These are phyloP conservation scores for Hymenoscyphus fructigenus DNA, from an alignment of 2,329 filamentous ascomycete genomes.

Conservation along the genomic window DNA sequence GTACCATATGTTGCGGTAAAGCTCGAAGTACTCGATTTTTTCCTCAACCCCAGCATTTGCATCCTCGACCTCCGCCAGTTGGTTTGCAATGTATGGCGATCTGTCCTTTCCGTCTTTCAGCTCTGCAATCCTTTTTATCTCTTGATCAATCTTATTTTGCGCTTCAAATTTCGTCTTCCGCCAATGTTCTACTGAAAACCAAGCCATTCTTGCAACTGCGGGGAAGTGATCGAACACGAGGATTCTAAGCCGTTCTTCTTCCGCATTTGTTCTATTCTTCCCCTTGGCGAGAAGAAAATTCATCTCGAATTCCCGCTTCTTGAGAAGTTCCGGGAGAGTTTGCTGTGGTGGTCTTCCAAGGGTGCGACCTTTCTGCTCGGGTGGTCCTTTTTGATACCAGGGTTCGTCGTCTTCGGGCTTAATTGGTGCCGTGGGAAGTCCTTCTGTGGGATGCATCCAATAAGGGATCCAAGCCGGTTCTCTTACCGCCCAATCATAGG, in stretches of 20 bases:
- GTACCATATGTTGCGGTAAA: neutral
- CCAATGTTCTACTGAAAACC: neutral
- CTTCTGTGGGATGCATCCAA: constrained; percentile 30
- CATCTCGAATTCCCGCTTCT: neutral
- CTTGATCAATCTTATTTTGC: no score
- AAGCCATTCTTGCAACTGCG: neutral
- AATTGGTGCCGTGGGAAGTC: constrained; percentile 23
- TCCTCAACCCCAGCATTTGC: neutral
- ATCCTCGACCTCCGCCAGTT: no score
- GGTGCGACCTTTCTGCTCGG: neutral
- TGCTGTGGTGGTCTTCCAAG: neutral
- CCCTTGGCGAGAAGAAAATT: neutral
- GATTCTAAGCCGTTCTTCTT: neutral
- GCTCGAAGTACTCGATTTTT: neutral
- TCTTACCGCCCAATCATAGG: constrained; percentile 27
- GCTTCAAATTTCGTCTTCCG: no score
- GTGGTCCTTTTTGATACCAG: constrained; percentile 14
- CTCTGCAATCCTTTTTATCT: no score
- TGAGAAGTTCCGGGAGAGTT: constrained; percentile 8
- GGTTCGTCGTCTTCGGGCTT: constrained; percentile 12
- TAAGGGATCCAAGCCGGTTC: constrained; percentile 29
- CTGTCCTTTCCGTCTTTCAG: no score
- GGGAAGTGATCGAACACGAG: neutral
- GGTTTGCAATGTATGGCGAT: no score
- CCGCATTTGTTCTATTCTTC: neutral